A percentile compares a stretch with the other conserved stretches of the same genome.
These are phyloP conservation scores for Drechslerella dactyloides DNA, from an alignment of 2,329 filamentous ascomycete species.

Conservation along the genomic window DNA sequence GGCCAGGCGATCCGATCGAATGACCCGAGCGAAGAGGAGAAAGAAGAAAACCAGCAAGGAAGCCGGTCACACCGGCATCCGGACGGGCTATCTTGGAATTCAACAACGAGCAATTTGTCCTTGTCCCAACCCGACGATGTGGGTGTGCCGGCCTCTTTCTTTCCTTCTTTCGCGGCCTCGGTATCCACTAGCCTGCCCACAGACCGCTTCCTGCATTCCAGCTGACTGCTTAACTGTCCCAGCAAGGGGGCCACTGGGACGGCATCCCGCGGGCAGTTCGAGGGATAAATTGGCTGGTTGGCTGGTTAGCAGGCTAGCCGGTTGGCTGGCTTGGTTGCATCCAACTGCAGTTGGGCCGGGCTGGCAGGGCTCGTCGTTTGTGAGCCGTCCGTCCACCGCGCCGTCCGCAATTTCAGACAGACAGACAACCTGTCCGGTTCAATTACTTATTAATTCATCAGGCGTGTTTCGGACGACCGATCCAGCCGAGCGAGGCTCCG, in stretches of 20 bases:
- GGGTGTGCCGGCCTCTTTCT: background rate
- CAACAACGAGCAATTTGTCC: background rate
- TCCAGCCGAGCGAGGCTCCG: background rate
- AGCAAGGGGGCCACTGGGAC: constrained; percentile 9
- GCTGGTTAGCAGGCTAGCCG: background rate
- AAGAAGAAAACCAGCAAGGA: background rate
- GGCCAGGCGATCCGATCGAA: no score
- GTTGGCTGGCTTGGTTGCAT: no score
- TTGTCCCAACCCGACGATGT: constrained; percentile 1
- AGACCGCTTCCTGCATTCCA: background rate
- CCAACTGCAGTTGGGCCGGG: no score
- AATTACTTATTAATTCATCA: background rate
- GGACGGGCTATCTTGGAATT: no score
- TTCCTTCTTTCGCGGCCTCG: no score
- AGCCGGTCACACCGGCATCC: background rate
- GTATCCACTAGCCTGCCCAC: no score
- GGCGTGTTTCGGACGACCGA: background rate
- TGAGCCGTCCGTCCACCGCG: constrained; percentile 6
- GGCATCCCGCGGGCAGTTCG: background rate
- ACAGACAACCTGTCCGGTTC: background rate
- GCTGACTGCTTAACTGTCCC: background rate
- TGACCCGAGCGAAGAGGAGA: background rate
- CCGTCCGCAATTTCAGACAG: background rate
- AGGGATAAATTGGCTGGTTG: constrained; percentile 3
- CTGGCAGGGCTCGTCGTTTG: background rate